Evolutionary conservation across 768 basidiomycete genomes (phyloP), one percentile per base, ranked within the genome.

Genomic region (Rhodotorula toruloides): DNA sequence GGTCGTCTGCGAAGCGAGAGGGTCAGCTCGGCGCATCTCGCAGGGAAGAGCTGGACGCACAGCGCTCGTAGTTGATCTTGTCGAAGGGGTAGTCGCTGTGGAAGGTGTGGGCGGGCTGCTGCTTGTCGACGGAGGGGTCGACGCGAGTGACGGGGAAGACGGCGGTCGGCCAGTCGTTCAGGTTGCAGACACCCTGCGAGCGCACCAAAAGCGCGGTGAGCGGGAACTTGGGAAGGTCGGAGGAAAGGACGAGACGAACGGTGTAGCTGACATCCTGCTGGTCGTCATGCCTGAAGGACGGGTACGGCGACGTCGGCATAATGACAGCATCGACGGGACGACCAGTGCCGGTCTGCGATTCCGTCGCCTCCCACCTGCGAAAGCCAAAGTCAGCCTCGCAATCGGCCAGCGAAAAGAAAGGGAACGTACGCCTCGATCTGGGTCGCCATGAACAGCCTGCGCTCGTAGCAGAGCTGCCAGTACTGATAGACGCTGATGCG

Each of bases 271-370:
- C 77, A 61, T 75, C 66, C 53, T 68, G 61, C 16, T 58, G 4
- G 2, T 37, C 27, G 3, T 49, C 58, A 31, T 63, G 62, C 27
- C 34, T 32, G 62, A 63, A 63, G 6, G 62, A 63, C 8, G 48
- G 42, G 53, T 63, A 54, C 4, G 67, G 62, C 3, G 58, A 42
- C 9, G 11, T 78, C 80, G n/a, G 89, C 87, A 80, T 77, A 42
- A 90, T 85, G 68, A 91, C 84, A 3, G 86, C 87, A 74, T 90
- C 89, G 9, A 90, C 82, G 10, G 87, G 86, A 3, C 89, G 78
- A 2, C 86, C 87, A 0, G 87, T 89, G 0, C 82, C 83, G 0
- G 87, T 89, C 19, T 71, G 54, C 0, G 61, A 67, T 11, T 72
- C 77, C 0, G 84, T 86, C 11, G 77, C 79, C 56, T 84, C 81